Conservation (phyloP, 805 yeast species). For the Suhomyces emberorum region DNA sequence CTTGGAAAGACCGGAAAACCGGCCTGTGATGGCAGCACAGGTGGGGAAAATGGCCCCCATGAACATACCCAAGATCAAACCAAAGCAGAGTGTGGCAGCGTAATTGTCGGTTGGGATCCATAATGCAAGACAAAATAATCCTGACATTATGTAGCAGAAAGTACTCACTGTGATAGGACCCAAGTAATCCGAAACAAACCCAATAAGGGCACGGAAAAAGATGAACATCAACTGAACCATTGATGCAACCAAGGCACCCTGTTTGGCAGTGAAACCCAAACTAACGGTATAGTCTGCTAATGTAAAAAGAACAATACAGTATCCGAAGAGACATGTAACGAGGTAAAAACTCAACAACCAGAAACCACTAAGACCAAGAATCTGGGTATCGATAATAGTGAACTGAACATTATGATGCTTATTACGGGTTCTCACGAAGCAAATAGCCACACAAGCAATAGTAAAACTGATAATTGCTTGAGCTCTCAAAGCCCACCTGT, state of each 20-base stretch:
- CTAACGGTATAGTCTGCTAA: slow-evolving; percentile 59
- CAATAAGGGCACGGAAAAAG: slow-evolving; percentile 55
- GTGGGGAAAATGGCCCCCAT: slow-evolving; percentile 66
- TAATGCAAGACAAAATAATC: slow-evolving; percentile 33
- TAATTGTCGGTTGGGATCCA: slow-evolving; percentile 51
- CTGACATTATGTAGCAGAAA: slow-evolving; percentile 22
- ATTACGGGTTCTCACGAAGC: slow-evolving; percentile 7
- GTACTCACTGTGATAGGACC: slow-evolving; percentile 50
- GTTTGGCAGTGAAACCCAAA: slow-evolving; percentile 51
- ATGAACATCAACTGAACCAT: slow-evolving; percentile 58
- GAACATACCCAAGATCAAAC: slow-evolving; percentile 49
- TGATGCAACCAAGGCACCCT: slow-evolving; percentile 58
- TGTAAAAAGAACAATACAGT: slow-evolving; percentile 56
- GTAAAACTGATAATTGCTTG: slow-evolving; percentile 41
- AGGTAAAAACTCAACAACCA: slow-evolving; percentile 41
- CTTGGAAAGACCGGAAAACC: slow-evolving; percentile 52
- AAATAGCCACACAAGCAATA: slow-evolving; percentile 20
- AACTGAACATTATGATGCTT: slow-evolving; percentile 20
- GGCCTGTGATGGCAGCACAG: slow-evolving; percentile 47
- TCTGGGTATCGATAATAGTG: slow-evolving; percentile 37
- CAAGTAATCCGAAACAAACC: slow-evolving; percentile 45
- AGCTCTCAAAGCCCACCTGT: slow-evolving; percentile 49
- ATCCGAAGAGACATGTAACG: slow-evolving; percentile 54
- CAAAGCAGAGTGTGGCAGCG: slow-evolving; percentile 54
- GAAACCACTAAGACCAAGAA: slow-evolving; percentile 39